Evolutionary conservation across 768 basidiomycete species (phyloP), one percentile per base, ranked within the genome.

Genomic region (Amanita jacksonii): DNA sequence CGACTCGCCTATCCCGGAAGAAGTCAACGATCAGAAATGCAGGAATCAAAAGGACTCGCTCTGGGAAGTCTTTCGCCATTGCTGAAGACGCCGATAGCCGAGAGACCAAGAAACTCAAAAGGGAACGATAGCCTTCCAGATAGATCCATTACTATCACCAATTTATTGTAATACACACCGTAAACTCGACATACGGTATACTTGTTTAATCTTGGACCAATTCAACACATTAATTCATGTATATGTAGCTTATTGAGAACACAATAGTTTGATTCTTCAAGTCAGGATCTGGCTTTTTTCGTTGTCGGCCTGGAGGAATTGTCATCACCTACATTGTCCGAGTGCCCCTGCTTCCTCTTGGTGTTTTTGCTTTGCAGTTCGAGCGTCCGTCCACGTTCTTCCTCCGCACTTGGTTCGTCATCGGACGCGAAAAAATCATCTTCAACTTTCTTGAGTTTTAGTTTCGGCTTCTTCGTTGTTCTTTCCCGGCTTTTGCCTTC

Each of bases 341-440:
- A 24, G 34, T 30, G 19, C 10, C 52, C 40, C 31, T 34, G 9
- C 13, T 34, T 27, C 49, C 46, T 55, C 44, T 44, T 43, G 43
- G 33, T 44, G 22, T 22, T 15, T 36, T 55, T 46, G 49, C 36
- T 52, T 51, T 41, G 49, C 16, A 15, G 35, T 27, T 27, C 44
- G 25, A 24, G 22, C 28, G 42, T 52, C 8, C 19, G 6, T 20
- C 18, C 19, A 13, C 8, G 50, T 50, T 56, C 53, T 18, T 50
- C 48, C 15, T 56, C 54, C 32, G 50, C 48, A 42, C 54, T 52
- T 19, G 62, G 57, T 7, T 62, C 64, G 28, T 59, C 58, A 40
- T 78, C 77, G 38, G 78, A 79, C 35, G 63, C 75, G 59, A 85
- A 85, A 7, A 72, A 74, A 57, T 81, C 71, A 38, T 74, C 73